Evolutionary conservation across 805 yeast genomes (phyloP).

Genomic region (Candida golubevii): DNA sequence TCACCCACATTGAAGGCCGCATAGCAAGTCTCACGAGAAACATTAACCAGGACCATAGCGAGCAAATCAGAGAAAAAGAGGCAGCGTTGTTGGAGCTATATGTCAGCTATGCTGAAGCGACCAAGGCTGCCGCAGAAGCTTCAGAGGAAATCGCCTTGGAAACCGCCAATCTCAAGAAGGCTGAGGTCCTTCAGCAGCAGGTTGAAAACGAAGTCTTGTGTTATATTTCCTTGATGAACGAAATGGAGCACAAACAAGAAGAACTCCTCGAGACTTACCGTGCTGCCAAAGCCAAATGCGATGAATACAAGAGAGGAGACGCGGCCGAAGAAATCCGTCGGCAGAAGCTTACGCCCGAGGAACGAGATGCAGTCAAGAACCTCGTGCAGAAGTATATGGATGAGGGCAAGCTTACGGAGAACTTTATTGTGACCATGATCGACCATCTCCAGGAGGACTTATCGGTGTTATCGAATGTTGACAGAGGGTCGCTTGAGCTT

Average conservation of each 20-base stretch:
- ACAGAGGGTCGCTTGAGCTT: conserved; percentile 34
- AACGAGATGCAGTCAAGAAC: conserved; percentile 33
- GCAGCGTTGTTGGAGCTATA: conserved; percentile 21
- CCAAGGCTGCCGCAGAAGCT: conserved; percentile 20
- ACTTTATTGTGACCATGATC: conserved; percentile 35
- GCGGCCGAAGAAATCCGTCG: conserved; percentile 34
- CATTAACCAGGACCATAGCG: conserved; percentile 38
- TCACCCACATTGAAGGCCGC: conserved; percentile 9
- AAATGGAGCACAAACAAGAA: conserved; percentile 25
- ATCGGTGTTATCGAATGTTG: conserved; percentile 34
- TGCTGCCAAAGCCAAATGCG: conserved; percentile 30
- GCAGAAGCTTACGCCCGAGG: conserved; percentile 37
- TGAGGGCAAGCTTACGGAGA: conserved; percentile 35
- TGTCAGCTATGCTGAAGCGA: conserved; percentile 15
- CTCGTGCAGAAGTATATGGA: conserved; percentile 37
- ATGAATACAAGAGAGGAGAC: conserved; percentile 37
- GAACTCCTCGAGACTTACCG: conserved; percentile 29
- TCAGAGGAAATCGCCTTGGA: conserved; percentile 6
- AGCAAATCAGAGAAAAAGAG: conserved; percentile 33
- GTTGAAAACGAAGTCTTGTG: conserved; percentile 13
- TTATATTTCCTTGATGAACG: conserved; percentile 19
- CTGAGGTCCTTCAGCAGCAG: conserved; percentile 11
- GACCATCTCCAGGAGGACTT: conserved; percentile 45
- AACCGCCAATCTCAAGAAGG: conserved; percentile 9
- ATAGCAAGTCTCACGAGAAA: conserved; percentile 11